Percentiles rank a stretch among this genome's conserved stretches.
phyloP scores from a whole-genome alignment of 2,329 filamentous ascomycete species.

The Claviceps sp. region DNA sequence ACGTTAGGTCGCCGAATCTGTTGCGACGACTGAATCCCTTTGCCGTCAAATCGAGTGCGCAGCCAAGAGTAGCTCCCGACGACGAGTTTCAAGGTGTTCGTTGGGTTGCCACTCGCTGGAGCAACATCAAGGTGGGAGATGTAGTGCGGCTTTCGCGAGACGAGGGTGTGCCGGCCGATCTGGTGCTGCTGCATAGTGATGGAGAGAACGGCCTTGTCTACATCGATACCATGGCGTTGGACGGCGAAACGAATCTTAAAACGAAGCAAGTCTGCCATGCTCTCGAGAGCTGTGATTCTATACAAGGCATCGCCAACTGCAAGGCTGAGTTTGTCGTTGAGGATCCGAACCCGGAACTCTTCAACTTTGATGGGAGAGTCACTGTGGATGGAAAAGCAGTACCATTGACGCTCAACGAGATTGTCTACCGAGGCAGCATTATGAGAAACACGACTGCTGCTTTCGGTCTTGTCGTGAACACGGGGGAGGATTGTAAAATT shows the following conservation, averaged over 20 bases:
- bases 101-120: conserved; percentile 39
- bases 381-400: conserved; percentile 40
- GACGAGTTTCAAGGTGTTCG: conserved; percentile 44
- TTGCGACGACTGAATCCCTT: conserved; percentile 21
- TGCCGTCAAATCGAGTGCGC: conserved; percentile 14
- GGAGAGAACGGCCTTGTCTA: conserved; percentile 72
- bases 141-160: conserved; percentile 45
- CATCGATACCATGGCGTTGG: conserved; percentile 72
- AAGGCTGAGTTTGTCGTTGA: conserved; percentile 55
- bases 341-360: conserved; percentile 65
- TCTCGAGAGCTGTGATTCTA: conserved; percentile 41
- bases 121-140: conserved; percentile 35
- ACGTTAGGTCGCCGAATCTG: conserved; percentile 11
- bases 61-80: conserved; percentile 26
- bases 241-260: conserved; percentile 74
- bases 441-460: conserved; percentile 65
- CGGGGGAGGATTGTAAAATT: conserved; percentile 82
- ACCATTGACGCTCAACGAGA: conserved; percentile 67
- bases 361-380: conserved; percentile 61
- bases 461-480: conserved; percentile 73
- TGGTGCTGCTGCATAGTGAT: conserved; percentile 63
- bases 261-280: conserved; percentile 55
- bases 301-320: conserved; percentile 39
- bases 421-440: conserved; percentile 76
- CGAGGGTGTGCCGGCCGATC: conserved; percentile 70